Conservation (phyloP, 2,329 filamentous ascomycete genomes). For the Talaromyces pinophilus region DNA sequence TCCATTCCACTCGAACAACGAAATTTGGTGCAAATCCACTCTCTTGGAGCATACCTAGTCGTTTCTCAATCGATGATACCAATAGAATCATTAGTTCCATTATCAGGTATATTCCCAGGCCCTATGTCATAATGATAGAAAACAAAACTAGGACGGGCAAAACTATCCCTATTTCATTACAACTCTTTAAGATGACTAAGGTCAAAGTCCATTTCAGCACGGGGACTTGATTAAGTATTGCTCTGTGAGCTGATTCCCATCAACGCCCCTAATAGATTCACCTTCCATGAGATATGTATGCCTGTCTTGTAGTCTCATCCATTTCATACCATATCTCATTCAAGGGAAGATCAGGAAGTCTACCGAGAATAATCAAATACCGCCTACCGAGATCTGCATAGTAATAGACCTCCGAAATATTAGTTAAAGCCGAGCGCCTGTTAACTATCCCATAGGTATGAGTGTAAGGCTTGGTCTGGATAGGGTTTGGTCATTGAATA, state of each 20-base stretch:
- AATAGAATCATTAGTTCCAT: constrained; percentile 11
- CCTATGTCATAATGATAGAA: constrained; percentile 16
- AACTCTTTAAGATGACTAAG: constrained; percentile 8
- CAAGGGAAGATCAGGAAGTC: constrained; percentile 13
- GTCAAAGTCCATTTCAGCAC: constrained; percentile 3
- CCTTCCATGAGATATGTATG: background rate
- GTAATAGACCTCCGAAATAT: constrained; percentile 10
- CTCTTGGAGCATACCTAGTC: no score
- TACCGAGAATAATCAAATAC: no score
- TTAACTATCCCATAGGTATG: constrained; percentile 3
- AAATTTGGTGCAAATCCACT: no score
- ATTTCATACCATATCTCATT: constrained; percentile 9
- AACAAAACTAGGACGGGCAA: constrained; percentile 4
- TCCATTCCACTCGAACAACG: no score
- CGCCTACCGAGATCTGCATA: constrained; percentile 11
- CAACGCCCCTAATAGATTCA: constrained; percentile 8
- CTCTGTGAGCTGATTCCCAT: constrained; percentile 9
- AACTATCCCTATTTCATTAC: constrained; percentile 8
- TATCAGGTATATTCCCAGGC: constrained; percentile 8
- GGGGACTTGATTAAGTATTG: constrained; percentile 6
- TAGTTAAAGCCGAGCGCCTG: constrained; percentile 11
- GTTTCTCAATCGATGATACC: constrained; percentile 2
- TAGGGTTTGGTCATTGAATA: no score
- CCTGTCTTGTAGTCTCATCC: background rate
- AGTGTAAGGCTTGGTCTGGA: no score